phyloP scores from a whole-genome alignment of 2,329 filamentous ascomycete species.

The Thermothelomyces thermophilus region DNA sequence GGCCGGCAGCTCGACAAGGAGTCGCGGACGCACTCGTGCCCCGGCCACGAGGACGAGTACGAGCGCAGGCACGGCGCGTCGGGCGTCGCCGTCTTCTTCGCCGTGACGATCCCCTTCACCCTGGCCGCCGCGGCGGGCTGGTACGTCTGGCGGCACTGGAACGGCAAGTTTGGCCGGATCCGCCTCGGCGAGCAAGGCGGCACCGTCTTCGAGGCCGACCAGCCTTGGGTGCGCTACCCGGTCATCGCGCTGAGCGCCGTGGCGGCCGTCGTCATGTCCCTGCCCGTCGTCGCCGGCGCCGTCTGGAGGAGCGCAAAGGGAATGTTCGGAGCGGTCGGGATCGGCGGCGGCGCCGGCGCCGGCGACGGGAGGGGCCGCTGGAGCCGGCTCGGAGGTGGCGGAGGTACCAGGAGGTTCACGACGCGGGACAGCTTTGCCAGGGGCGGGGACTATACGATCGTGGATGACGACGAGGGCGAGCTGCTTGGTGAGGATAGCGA shows the following conservation, averaged over 20 bases:
- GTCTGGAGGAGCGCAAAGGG: constrained; percentile 61
- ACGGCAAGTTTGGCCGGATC: constrained; percentile 85
- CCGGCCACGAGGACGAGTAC: constrained; percentile 76
- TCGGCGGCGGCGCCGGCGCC: too few species aligned
- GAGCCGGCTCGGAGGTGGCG: constrained; percentile 48
- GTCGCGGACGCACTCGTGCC: constrained; percentile 57
- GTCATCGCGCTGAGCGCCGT: constrained; percentile 64
- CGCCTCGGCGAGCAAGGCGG: constrained; percentile 66
- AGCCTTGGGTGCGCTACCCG: constrained; percentile 74
- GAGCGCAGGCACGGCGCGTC: constrained; percentile 58
- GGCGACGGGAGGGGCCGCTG: constrained; percentile 40
- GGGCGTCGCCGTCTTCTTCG: constrained; percentile 75
- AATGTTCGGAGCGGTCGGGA: too few species aligned
- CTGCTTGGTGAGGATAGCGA: constrained; percentile 89
- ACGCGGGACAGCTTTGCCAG: constrained; percentile 84
- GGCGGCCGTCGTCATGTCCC: constrained; percentile 51
- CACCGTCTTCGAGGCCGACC: constrained; percentile 56
- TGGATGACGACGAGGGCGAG: constrained; percentile 92
- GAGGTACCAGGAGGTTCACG: constrained; percentile 67
- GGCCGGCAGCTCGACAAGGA: constrained; percentile 69
- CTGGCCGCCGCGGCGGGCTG: constrained; percentile 69
- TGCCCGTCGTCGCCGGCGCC: constrained; percentile 66
- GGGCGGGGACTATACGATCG: constrained; percentile 79
- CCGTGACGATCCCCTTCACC: constrained; percentile 67
- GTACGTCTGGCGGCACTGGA: constrained; percentile 80